These are phyloP conservation scores for Fremontodendron californicum DNA, from an alignment of 345 rosid species.

Conservation along the genomic window DNA sequence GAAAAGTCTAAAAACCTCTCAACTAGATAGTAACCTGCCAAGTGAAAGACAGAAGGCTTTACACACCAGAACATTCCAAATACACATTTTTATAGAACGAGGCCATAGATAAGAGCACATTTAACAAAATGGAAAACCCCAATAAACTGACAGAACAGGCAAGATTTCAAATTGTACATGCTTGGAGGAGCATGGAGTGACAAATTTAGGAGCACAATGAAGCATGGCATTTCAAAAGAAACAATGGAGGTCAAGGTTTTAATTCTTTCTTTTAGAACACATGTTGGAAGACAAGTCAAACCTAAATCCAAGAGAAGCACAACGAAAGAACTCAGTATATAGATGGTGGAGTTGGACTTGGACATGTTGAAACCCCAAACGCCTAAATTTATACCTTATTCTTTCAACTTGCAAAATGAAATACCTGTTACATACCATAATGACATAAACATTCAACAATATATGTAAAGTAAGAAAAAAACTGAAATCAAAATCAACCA, in stretches of 20 bases:
- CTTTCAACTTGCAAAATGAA: background rate
- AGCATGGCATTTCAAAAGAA: too few species aligned
- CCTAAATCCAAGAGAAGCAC: too few species aligned
- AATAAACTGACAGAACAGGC: background rate
- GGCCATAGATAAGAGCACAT: background rate
- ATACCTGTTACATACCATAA: background rate
- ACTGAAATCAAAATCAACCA: background rate
- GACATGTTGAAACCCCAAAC: too few species aligned
- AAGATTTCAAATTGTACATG: background rate
- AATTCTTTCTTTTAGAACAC: too few species aligned
- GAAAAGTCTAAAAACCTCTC: background rate
- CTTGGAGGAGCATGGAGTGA: background rate
- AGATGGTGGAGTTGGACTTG: too few species aligned
- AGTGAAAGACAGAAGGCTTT: background rate
- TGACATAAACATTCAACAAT: background rate
- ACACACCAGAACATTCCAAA: background rate
- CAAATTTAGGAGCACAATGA: too few species aligned
- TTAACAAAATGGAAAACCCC: background rate
- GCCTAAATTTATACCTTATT: background rate
- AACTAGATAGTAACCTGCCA: background rate
- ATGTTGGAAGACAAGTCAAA: too few species aligned
- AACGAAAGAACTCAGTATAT: too few species aligned
- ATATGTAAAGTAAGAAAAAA: background rate
- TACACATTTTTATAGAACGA: background rate
- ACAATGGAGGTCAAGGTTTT: too few species aligned